Conservation (phyloP, 2,329 filamentous ascomycete genomes). For the Scedosporium dehoogii region DNA sequence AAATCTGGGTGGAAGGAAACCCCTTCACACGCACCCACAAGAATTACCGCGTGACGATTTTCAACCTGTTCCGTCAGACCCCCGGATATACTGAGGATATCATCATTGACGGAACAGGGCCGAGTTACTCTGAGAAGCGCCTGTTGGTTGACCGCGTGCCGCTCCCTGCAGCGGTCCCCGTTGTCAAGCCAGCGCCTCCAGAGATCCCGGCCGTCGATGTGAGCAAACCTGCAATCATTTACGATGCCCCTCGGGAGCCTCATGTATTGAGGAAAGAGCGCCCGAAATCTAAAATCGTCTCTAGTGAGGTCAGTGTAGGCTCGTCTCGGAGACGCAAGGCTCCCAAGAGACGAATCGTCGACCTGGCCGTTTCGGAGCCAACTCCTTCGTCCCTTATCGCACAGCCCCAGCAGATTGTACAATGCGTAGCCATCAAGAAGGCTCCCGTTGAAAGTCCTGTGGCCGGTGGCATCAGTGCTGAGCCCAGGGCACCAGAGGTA, state of each 20-base stretch:
- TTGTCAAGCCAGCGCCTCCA: constrained; percentile 59
- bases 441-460: constrained; percentile 7
- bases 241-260: constrained; percentile 39
- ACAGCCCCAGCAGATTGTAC: background rate
- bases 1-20: constrained; percentile 89
- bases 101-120: constrained; percentile 73
- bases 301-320: constrained; percentile 47
- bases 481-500: constrained; percentile 18
- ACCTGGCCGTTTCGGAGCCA: constrained; percentile 47
- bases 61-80: constrained; percentile 88
- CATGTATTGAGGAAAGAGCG: constrained; percentile 50
- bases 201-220: constrained; percentile 56
- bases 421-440: constrained; percentile 12
- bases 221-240: constrained; percentile 55
- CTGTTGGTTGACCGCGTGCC: constrained; percentile 73
- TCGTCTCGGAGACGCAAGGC: constrained; percentile 51
- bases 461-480: constrained; percentile 28
- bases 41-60: constrained; percentile 79
- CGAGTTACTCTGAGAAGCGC: constrained; percentile 77
- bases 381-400: background rate
- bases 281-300: constrained; percentile 39
- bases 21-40: constrained; percentile 82
- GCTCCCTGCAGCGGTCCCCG: constrained; percentile 64
- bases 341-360: constrained; percentile 54
- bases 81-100: constrained; percentile 88